Base-by-base conservation (phyloP, 495 filamentous ascomycete species). In the Stereocaulon alpinum region DNA sequence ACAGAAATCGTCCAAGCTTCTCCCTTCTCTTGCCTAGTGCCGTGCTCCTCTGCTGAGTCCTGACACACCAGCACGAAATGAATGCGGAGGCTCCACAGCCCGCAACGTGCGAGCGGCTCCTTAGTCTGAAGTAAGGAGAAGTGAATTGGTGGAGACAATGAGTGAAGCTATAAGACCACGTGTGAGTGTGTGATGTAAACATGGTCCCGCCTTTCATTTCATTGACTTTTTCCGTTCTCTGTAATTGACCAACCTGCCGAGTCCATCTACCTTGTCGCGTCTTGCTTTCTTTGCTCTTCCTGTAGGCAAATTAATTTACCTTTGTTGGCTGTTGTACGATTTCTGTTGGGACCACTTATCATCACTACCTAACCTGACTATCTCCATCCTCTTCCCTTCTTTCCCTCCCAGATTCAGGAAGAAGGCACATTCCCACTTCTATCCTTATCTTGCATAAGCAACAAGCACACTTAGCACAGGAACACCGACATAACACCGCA, bases 291-390 rank as follows among this genome's bases (percentile, higher is more conserved):
- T 52, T n/a, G n/a, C 4, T 17, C n/a, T 18, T 29, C 29, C 6
- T 24, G 10, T 4, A 12, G 29, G 30, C n/a, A 37, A 17, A 12
- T 34, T 4, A 27, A 17, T 18, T 34, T 4, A 27, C 20, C 49
- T 29, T 34, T 52, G 27, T 52, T 30, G 12, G 29, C 34, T 29
- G 9, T 30, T 12, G 17, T 37, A 9, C 18, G 32, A 18, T 27
- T 52, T 34, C 49, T 52, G 49, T 52, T 52, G 49, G 49, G 49
- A 52, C 49, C 49, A 52, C 49, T 52, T 52, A 52, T 37, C 15
- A 9, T 18, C 12, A 17, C n/a, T 11, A 1, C 24, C 30, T 52
- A 24, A 24, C 24, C 24, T 3, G 24, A 24, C 24, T 24, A 24
- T 24, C 34, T 54, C 20, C 34, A 6, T 18, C 43, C 7, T 22